Base-by-base conservation (phyloP, 2,329 filamentous ascomycete species). In the Phoma sp. region DNA sequence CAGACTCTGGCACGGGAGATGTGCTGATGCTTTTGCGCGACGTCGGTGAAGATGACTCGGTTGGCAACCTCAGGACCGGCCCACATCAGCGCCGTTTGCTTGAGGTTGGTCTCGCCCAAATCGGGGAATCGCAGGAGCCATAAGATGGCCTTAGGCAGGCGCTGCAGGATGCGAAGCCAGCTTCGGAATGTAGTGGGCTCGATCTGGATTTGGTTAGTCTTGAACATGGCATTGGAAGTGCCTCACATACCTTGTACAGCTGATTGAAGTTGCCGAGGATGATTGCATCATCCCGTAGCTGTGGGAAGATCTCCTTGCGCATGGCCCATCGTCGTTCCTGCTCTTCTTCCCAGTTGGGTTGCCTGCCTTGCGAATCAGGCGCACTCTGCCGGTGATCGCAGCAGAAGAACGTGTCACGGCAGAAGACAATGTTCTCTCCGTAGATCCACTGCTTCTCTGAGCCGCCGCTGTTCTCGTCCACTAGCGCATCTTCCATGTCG, bases 221-320 rank as follows among this genome's bases (percentile, higher is more conserved):
- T 20, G 3, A 4, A 28, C 3, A 30, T n/a, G 14, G n/a, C 12
- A n/a, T 15, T 39, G 9, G 10, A 36, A 23, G 12, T n/a, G 14
- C 17, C 1, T 14, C 21, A 38, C 43, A 61, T 80, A 95, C 93
- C 87, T 99, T 99, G 79, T 99, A 99, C 26, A 99, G 81, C 74
- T 99, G 95, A 71, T 99, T 99, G 77, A 99, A 99, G 75, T 99
- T 99, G 6, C 92, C 95, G 53, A 99, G 83, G 65, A 99, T 97
- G 66, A 99, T 87, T 17, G 87, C 84, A 71, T 96, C 88, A 66
- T 98, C 90, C 2, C 86, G 80, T 11, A 99, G 80, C 15, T 84
- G 81, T 0, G 95, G 95, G 67, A 99, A 99, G 32, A 99, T 77
- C 65, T 96, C 87, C 69, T 93, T 96, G 25, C 95, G 88, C 92